Evolutionary conservation across 2,329 filamentous ascomycete species (phyloP).

Genomic region (Colletotrichum destructivum): DNA sequence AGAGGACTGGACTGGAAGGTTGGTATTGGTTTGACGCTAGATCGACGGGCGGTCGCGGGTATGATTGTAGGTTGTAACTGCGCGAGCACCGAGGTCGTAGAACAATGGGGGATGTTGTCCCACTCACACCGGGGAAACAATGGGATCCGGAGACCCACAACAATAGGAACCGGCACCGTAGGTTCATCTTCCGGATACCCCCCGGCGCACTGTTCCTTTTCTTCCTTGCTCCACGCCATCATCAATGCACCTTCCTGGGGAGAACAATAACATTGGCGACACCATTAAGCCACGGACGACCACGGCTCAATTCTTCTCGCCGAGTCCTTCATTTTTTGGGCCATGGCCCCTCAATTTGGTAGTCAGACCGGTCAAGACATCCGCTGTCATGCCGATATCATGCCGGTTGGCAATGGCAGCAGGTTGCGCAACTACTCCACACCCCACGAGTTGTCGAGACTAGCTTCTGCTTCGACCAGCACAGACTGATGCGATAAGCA

Average conservation of each 20-base stretch:
- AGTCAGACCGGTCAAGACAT: not conserved
- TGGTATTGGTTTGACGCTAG: slow-evolving; percentile 5
- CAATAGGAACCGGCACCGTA: slow-evolving; percentile 34
- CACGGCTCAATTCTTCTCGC: not conserved
- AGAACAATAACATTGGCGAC: slow-evolving; percentile 15
- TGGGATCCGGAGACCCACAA: slow-evolving; percentile 12
- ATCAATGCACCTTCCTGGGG: slow-evolving; percentile 13
- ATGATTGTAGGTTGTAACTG: not conserved
- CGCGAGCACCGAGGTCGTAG: slow-evolving; percentile 1
- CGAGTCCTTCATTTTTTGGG: not conserved
- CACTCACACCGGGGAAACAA: slow-evolving; percentile 36
- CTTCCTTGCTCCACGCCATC: slow-evolving; percentile 7
- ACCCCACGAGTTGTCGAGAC: not conserved
- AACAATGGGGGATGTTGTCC: slow-evolving; percentile 19
- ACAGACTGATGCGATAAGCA: not conserved
- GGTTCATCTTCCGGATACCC: slow-evolving; percentile 7
- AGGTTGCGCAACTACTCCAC: not conserved
- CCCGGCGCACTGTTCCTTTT: not conserved
- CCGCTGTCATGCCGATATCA: not conserved
- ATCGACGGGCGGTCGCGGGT: slow-evolving; percentile 12
- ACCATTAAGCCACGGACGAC: slow-evolving; percentile 1
- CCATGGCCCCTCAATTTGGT: not conserved
- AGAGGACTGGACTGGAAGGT: not conserved
- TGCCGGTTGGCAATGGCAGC: not conserved
- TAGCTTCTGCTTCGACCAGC: not conserved